phyloP scores from a whole-genome alignment of 208 protist species.

The Trypanosoma melophagium region DNA sequence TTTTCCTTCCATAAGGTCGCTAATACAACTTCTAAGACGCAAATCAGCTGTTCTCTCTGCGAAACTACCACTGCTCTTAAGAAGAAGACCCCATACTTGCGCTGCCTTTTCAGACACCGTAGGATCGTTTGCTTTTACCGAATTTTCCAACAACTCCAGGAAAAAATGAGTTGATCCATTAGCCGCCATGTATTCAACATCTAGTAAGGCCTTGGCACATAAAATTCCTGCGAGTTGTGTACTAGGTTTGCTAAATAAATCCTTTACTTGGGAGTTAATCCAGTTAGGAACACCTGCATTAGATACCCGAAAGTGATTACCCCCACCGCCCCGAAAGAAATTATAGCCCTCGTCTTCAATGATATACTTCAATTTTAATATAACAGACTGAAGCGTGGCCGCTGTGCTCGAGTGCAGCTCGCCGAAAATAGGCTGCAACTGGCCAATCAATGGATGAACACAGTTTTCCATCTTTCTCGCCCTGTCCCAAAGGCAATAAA shows the following conservation, averaged over 20 bases:
- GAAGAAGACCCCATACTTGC: constrained; percentile 75
- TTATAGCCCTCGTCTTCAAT: constrained; percentile 86
- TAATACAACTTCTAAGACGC: constrained; percentile 59
- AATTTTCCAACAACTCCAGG: constrained; percentile 60
- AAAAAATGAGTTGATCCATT: constrained; percentile 80
- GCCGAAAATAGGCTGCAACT: constrained; percentile 85
- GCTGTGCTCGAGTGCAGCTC: constrained; percentile 47
- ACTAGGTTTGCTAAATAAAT: constrained; percentile 62
- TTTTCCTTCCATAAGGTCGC: constrained; percentile 38
- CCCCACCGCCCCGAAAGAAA: constrained; percentile 66
- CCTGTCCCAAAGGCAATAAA: not conserved
- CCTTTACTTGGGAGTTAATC: constrained; percentile 70
- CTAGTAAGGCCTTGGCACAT: constrained; percentile 61
- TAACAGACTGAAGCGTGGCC: constrained; percentile 59
- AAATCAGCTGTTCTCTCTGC: constrained; percentile 67
- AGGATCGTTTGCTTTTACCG: constrained; percentile 48
- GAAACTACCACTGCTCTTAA: constrained; percentile 76
- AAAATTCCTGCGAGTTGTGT: constrained; percentile 70
- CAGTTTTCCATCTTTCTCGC: constrained; percentile 23
- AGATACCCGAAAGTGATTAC: constrained; percentile 29
- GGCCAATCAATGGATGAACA: constrained; percentile 75
- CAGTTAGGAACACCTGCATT: constrained; percentile 60
- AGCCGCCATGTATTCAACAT: constrained; percentile 78
- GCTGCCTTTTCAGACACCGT: constrained; percentile 49
- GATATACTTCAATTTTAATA: constrained; percentile 82